Percentiles rank a stretch among this genome's conserved stretches.
Evolutionary conservation across 257 asterid species (phyloP).

Genomic region (Lithospermum erythrorhizon): DNA sequence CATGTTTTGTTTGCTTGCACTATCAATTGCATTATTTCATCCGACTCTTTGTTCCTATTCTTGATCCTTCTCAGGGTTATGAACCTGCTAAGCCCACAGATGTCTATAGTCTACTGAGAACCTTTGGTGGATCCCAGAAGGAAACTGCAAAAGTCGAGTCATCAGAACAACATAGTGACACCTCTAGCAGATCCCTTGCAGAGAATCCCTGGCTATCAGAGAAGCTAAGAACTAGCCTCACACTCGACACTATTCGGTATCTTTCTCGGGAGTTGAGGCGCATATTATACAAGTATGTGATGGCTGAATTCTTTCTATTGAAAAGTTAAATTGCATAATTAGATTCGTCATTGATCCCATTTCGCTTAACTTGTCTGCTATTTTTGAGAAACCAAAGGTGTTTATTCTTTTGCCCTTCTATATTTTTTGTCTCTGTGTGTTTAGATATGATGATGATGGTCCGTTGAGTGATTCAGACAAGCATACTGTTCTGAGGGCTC

Average conservation of each 20-base stretch:
- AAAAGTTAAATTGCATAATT: no score
- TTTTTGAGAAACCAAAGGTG: neutral
- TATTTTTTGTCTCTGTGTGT: slow-evolving; percentile 8
- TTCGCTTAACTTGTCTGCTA: neutral
- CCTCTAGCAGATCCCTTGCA: slow-evolving; percentile 25
- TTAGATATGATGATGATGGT: slow-evolving; percentile 42
- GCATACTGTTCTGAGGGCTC: slow-evolving; percentile 44
- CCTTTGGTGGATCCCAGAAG: slow-evolving; percentile 17
- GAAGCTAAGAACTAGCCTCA: slow-evolving; percentile 17
- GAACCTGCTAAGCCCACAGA: slow-evolving; percentile 40
- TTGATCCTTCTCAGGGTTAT: slow-evolving; percentile 45
- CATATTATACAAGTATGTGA: slow-evolving; percentile 57
- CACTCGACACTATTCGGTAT: slow-evolving; percentile 33
- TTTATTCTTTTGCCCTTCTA: slow-evolving; percentile 2
- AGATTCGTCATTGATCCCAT: neutral
- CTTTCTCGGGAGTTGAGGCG: slow-evolving; percentile 44
- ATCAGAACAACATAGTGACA: slow-evolving; percentile 17
- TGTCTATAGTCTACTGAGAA: slow-evolving; percentile 36
- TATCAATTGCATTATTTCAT: slow-evolving; percentile 5
- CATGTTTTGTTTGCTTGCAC: no score
- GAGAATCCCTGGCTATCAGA: slow-evolving; percentile 18
- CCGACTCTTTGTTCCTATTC: neutral
- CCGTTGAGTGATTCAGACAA: slow-evolving; percentile 49
- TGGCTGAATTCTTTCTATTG: slow-evolving; percentile 1
- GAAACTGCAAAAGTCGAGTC: slow-evolving; percentile 17